Base-by-base conservation (phyloP, 257 asterid species). In the Buddleja alternifolia region DNA sequence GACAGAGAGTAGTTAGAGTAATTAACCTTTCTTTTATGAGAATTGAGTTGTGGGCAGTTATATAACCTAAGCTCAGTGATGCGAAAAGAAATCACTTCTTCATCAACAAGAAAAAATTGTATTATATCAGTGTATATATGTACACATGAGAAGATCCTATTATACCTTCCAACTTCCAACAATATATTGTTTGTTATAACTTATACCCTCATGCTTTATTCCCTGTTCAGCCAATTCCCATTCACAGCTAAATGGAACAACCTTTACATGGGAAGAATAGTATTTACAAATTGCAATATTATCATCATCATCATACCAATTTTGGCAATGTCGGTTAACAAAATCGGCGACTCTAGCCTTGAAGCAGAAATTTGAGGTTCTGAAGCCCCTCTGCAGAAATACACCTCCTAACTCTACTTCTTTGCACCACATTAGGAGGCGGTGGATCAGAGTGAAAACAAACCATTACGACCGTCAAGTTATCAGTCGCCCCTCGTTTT, bases 361-460 rank as follows among this genome's bases (percentile, higher is more conserved):
- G 87, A 68, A 89, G 89, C 66, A 85, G 82, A 77, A 70, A 83
- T 44, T 82, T 83, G 20, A 92, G 87, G 62, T 50, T 86, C 77
- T 83, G 88, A 66, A 92, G 91, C 64, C 95, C 89, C 73, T 90
- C 96, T 0, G 90, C 96, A 5, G 98, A 92, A 73, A 92, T 86
- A 56, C 87, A 84, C 84, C 92, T 83, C 76, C 91, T 71, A 25
- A 92, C 89, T 63, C 86, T 76, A 1, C 84, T 25, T 64, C 89
- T 84, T 32, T 72, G 96, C 73, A 73, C 80, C 10, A 66, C 55
- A 4, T 75, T 29, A 1, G 81, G 71, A 37, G 95, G 88, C 7
- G 97, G 97, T 2, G 90, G 85, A 11, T 90, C 97, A 0, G 81
- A 5, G 71, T 90, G 90, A 76, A 92, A 92, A 73, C 95, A 84